Base-by-base conservation (phyloP, 2,329 filamentous ascomycete genomes). In the Septoria petroselini region DNA sequence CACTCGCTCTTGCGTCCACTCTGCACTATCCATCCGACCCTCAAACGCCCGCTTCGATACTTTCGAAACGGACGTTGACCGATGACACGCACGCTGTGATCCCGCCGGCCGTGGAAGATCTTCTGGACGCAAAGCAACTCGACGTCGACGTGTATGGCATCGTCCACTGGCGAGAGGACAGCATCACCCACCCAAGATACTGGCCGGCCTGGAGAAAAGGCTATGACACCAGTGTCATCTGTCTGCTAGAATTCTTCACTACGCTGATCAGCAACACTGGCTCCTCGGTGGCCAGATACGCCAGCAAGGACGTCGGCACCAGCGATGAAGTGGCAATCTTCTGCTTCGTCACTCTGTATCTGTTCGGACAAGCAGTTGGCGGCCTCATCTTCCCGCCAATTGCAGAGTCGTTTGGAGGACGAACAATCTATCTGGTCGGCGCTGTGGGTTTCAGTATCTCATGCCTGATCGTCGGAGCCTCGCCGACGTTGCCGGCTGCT, bases 301-400 rank as follows among this genome's bases (percentile, higher is more conserved):
- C 48, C 15, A 33, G 48, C 44, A 19, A 59, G 52, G 45, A 49
- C 39, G 25, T 64, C 41, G 47, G 51, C 51, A 52, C 53, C 12
- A 41, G 35, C 7, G 17, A 46, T 11, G 34, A 45, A 9, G 9
- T 57, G 8, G 35, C 41, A 7, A 33, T 63, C 2, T 62, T 62
- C 39, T 59, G 48, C 40, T 55, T 61, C 30, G 44, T 62, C 8
- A 53, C 53, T 11, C 17, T 56, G 8, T 54, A 54, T 34, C 39
- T 52, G 17, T 31, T 54, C 9, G 48, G 53, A 23, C 50, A 73
- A 57, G 69, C 65, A 4, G 17, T 72, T 7, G 70, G 69, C 4
- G 69, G 68, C 1, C 61, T 71, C 4, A 30, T 72, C 4, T 68
- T 72, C 41, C 70, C 70, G 7, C 68, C 71, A 2, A 60, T 69